Base-by-base conservation (phyloP, 2,329 filamentous ascomycete species). In the Apiospora pterosperma region DNA sequence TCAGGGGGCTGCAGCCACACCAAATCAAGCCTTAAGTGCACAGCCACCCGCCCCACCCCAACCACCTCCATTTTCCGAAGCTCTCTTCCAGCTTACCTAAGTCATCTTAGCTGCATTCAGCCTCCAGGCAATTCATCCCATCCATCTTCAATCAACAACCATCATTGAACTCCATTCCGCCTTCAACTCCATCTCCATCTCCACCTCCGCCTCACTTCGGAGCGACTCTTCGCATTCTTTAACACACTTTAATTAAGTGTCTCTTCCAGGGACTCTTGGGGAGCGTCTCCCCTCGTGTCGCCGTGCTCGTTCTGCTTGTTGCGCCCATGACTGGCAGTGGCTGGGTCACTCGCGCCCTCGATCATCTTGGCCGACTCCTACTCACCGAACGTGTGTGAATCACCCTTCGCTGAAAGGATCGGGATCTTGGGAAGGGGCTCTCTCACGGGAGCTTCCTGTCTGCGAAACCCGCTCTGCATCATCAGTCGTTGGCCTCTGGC, bases 351-450 rank as follows among this genome's bases (percentile, higher is more conserved):
- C 59, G 59, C 59, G 38, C 59, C 59, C 38, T 61, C 59, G 59
- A 61, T 61, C 59, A 61, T 23, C 23, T 44, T 60, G 58, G 59
- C 59, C 59, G 59, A 4, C 59, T 61, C 59, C 59, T 34, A 61
- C 59, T 61, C 59, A 7, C 3, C 59, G 59, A 41, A 61, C 38
- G 59, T 14, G 38, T 61, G 5, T 11, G n/a, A 11, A 23, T 31
- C 58, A 12, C 58, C 58, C 44, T 59, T 41, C 38, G 59, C 8
- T 25, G 59, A 61, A 61, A 42, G 59, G 59, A 61, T 21, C 59
- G 59, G 59, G 59, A 61, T 61, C 59, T 61, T 44, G 59, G 59
- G 59, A 61, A 61, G 59, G 59, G 59, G 59, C 16, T 44, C 25
- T 42, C 16, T 39, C n/a, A 55, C 48, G 55, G 19, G 58, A 28